Conservation (phyloP, 2,329 filamentous ascomycete genomes). For the Penicillium sp. region DNA sequence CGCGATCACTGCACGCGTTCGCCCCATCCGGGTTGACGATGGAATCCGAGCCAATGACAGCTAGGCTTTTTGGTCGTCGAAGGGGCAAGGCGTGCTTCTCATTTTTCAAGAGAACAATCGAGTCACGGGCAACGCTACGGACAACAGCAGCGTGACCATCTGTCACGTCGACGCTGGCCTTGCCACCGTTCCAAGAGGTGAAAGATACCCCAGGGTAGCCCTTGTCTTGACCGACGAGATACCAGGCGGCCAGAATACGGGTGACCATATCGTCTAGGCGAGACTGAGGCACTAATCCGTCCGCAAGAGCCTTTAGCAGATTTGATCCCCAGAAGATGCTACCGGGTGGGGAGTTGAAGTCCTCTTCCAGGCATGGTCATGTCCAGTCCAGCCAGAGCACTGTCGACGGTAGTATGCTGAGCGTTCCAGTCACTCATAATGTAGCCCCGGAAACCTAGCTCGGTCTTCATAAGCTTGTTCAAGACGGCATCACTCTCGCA, state of each 20-base stretch:
- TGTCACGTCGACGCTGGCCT: slow-evolving; percentile 35
- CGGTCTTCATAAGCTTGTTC: slow-evolving; percentile 71
- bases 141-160: slow-evolving; percentile 39
- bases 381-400: slow-evolving; percentile 69
- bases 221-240: slow-evolving; percentile 47
- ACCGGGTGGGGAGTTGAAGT: slow-evolving; percentile 23
- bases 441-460: slow-evolving; percentile 77
- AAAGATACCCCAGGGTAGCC: slow-evolving; percentile 44
- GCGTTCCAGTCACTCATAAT: slow-evolving; percentile 78
- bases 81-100: slow-evolving; percentile 42
- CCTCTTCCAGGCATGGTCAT: slow-evolving; percentile 74
- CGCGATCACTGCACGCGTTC: slow-evolving; percentile 57
- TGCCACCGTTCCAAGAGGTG: slow-evolving; percentile 43
- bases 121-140: slow-evolving; percentile 43
- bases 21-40: slow-evolving; percentile 44
- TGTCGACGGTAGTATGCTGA: slow-evolving; percentile 64
- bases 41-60: slow-evolving; percentile 50
- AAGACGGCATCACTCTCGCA: slow-evolving; percentile 75
- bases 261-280: slow-evolving; percentile 61
- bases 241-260: slow-evolving; percentile 47
- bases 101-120: slow-evolving; percentile 49
- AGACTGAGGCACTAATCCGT: slow-evolving; percentile 54
- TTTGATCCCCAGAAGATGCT: slow-evolving; percentile 27
- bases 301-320: slow-evolving; percentile 55
- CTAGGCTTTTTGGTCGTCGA: slow-evolving; percentile 45